phyloP scores from a whole-genome alignment of 352 stramenopile genomes.

The Phytopythium ostracodes region DNA sequence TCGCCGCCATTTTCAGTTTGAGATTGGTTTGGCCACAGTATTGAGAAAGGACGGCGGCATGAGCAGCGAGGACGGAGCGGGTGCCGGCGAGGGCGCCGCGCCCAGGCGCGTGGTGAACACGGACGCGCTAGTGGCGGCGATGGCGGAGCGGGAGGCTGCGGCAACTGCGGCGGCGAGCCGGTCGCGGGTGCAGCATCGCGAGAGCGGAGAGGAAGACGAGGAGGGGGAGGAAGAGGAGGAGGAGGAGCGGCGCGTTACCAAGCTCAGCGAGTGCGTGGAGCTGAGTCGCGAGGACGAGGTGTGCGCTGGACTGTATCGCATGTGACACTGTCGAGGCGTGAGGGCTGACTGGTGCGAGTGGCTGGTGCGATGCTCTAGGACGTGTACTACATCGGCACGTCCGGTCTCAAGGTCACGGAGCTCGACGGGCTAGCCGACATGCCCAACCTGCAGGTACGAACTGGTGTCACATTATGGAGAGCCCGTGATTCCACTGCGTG shows the following conservation, averaged over 20 bases:
- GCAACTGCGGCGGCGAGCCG: not conserved
- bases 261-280: constrained; percentile 77
- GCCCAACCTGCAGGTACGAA: constrained; percentile 35
- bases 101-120: constrained; percentile 34
- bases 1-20: not conserved
- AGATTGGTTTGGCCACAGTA: not conserved
- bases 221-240: constrained; percentile 28
- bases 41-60: constrained; percentile 5
- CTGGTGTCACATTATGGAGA: not conserved
- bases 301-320: not conserved
- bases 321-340: not conserved
- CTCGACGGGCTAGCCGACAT: constrained; percentile 58
- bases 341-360: not conserved
- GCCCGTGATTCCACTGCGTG: not conserved
- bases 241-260: constrained; percentile 21
- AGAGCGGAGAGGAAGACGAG: constrained; percentile 3
- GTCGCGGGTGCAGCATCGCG: constrained; percentile 6
- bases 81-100: not conserved
- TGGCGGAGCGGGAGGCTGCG: constrained; percentile 19
- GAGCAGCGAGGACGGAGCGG: not conserved
- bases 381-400: constrained; percentile 81
- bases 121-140: constrained; percentile 27
- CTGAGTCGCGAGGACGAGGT: constrained; percentile 44
- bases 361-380: constrained; percentile 24
- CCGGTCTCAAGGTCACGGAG: constrained; percentile 71